Evolutionary conservation across 2,329 filamentous ascomycete species (phyloP).

Genomic region (Epichloe aotearoae): DNA sequence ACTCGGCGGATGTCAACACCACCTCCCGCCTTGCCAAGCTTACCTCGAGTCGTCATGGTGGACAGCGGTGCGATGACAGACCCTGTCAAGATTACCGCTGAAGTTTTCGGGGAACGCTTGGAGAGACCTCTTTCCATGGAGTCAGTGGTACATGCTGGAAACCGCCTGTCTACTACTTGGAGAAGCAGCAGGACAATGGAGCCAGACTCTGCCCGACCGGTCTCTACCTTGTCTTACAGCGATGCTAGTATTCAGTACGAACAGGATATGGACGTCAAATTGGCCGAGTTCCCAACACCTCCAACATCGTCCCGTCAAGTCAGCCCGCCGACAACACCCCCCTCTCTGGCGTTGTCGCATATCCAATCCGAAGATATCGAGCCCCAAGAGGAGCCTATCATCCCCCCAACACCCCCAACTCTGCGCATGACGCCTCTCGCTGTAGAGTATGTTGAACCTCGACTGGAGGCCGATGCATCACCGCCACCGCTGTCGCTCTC

Average conservation of each 20-base stretch:
- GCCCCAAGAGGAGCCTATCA: constrained; percentile 25
- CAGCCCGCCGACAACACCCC: constrained; percentile 19
- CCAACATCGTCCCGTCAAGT: constrained; percentile 27
- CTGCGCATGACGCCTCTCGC: constrained; percentile 16
- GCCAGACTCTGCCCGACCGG: constrained; percentile 23
- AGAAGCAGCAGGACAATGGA: constrained; percentile 13
- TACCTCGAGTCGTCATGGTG: constrained; percentile 43
- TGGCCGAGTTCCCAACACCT: constrained; percentile 42
- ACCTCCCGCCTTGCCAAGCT: constrained; percentile 32
- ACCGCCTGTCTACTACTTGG: constrained; percentile 14
- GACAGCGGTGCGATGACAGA: constrained; percentile 51
- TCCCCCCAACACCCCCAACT: constrained; percentile 16
- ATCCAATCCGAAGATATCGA: constrained; percentile 32
- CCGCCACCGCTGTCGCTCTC: constrained; percentile 18
- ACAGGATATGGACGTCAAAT: constrained; percentile 34
- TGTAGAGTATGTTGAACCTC: constrained; percentile 18
- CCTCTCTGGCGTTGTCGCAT: constrained; percentile 28
- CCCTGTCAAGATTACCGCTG: constrained; percentile 28
- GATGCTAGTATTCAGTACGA: constrained; percentile 40
- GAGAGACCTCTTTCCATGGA: constrained; percentile 27
- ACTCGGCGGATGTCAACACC: constrained; percentile 30
- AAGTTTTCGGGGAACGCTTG: constrained; percentile 4
- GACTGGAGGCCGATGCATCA: constrained; percentile 11
- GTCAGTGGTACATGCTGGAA: constrained; percentile 23
- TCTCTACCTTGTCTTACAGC: constrained; percentile 37